Evolutionary conservation across 2,329 filamentous ascomycete genomes (phyloP), one percentile per base, ranked within the genome.

Genomic region (Rhinocladiella similis): DNA sequence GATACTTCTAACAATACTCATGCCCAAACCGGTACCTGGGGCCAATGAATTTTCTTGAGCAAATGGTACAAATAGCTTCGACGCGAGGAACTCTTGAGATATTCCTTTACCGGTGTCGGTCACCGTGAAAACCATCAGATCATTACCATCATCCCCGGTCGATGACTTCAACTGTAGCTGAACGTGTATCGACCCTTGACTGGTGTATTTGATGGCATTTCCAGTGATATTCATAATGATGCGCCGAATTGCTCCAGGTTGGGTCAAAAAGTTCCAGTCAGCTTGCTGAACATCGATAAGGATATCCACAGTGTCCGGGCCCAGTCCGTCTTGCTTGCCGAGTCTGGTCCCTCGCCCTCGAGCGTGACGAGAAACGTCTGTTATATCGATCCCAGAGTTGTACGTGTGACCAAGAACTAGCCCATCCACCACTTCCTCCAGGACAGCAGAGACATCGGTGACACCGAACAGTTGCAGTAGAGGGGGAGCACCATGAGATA

Each of bases 91-190:
- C 1, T 86, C 80, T 0, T 78, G 70, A 0, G 77, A 76, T 18
- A 89, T 89, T 0, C 86, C 86, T 20, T 76, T 76, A 1, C 86
- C 86, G 0, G 85, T 85, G 59, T 89, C 86, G 0, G 73, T 74
- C 1, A 89, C 77, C 0, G 73, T 78, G 1, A 81, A 62, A 27
- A 69, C 63, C 1, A 68, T 66, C 16, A 65, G 29, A 1, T 61
- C 50, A 0, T 50, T 46, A 13, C 63, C 63, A 0, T 59, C 48
- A 2, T 60, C 43, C 6, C 49, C 53, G n/a, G 46, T 25, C 12
- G 47, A 35, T 19, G 58, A 49, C 29, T 60, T 36, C 36, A 64
- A 5, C 60, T 33, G 61, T 13, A 73, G 38, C 0, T 62, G 65
- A 2, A 74, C 58, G 43, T 70, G 69, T 25, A 74, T 67, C 13